Evolutionary conservation across 1,139 yeast species (phyloP), one percentile per base, ranked within the genome.

Genomic region (Debaryomycetaceae sp.): DNA sequence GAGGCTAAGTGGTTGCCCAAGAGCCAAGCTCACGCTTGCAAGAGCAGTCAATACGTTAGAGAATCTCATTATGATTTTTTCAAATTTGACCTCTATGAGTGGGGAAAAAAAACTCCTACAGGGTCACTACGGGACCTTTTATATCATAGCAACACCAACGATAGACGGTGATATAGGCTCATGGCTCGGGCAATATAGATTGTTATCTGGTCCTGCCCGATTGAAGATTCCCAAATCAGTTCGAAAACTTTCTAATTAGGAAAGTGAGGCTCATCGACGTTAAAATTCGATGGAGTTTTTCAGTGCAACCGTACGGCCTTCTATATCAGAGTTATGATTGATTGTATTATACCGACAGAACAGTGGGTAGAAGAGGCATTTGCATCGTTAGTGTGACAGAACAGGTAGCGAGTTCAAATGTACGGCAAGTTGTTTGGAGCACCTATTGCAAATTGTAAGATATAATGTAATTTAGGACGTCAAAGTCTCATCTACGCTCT

Each of bases 1-100:
- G n/a, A 39, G 22, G n/a, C 41, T 34, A 42, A 55, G 43, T 33
- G 66, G 66, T 36, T 53, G 60, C 4, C 60, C 58, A 35, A 53
- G 20, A 6, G 57, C 53, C 23, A 49, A 14, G 17, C 56, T 48
- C 37, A 45, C 49, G 27, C 50, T 38, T 22, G 54, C 45, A 17
- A 50, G 55, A 34, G 51, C 36, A 20, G 56, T 42, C 36, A 46
- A 36, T 36, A 52, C 14, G 6, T 42, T 36, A 17, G 55, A 47
- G 34, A 56, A 47, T 45, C 48, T 56, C 61, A 56, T 56, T 37
- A 40, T 7, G 31, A 27, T 8, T 27, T 27, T 11, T 27, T 27
- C 3, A 27, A 11, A 27, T 27, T 17, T 11, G 31, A 27, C 31
- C 31, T 8, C 31, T 27, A 17, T 17, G 20, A 17, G 20, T 17